Base-by-base conservation (phyloP, 306 rosid species). In the Malus orientalis region DNA sequence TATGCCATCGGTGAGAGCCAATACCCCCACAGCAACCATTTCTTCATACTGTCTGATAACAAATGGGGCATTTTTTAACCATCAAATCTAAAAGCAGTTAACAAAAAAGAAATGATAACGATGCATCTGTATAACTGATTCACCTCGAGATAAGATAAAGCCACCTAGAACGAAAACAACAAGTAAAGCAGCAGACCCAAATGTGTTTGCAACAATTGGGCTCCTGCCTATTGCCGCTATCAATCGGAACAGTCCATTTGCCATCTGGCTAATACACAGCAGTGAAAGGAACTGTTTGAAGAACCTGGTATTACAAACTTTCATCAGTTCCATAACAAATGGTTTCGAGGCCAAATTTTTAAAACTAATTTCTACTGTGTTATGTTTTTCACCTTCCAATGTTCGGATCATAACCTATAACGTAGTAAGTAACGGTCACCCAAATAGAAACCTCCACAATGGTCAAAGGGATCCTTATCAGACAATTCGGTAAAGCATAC, bases 1-100 rank as follows among this genome's bases (percentile, higher is more conserved):
- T 93, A 91, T 91, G 89, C 88, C 79, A 93, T 66, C 5, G 96
- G 98, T 19, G 98, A 93, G 73, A 86, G 59, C 93, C 91, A 93
- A 45, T 91, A 89, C 65, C 98, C 98, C 94, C 98, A 91, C 22
- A 82, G 4, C 85, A 87, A 88, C 95, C 95, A 93, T 76, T 83
- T 80, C 72, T 75, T 83, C 81, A 89, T 87, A 79, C 84, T 70
- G 54, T 89, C 98, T 93, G 83, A n/a, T 29, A 54, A 76, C 67
- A 49, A 76, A 4, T 64, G 80, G 80, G 77, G 78, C 2, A 77
- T 15, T 51, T 13, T 8, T 38, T 38, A 19, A 16, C 13, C 59
- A 68, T 23, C 71, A 67, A 15, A 23, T 3, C 25, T 25, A 40
- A 13, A 71, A 40, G 25, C 20, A 11, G 32, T 22, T 67, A 42